Evolutionary conservation across 176 grass and related monocot genomes (phyloP).

Genomic region (Musa troglodytarum): DNA sequence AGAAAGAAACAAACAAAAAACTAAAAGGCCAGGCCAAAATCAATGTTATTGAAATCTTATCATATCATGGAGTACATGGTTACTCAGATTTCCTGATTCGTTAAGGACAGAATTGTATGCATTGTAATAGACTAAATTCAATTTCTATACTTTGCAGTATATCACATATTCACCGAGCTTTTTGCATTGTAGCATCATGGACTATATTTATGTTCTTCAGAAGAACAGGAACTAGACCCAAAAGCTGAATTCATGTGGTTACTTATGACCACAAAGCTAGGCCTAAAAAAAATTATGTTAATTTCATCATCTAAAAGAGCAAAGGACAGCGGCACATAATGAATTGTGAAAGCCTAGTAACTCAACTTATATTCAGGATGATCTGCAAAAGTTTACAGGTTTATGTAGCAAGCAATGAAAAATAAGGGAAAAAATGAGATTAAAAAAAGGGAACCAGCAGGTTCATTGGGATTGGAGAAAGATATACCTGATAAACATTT

Average conservation of each 20-base stretch:
- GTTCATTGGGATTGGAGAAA: constrained; percentile 10
- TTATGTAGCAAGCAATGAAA: background rate
- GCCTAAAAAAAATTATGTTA: no score
- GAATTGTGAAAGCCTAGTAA: no score
- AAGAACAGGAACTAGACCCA: no score
- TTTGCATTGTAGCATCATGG: no score
- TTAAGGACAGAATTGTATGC: background rate
- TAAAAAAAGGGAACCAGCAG: constrained; percentile 5
- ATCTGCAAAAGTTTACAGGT: background rate
- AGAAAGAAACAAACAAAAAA: background rate
- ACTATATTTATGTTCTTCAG: no score
- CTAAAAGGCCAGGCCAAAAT: background rate
- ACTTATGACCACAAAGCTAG: no score
- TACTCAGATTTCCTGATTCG: background rate
- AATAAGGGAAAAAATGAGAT: background rate
- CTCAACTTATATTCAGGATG: background rate
- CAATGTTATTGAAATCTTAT: background rate
- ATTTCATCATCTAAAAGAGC: no score
- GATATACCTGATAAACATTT: no score
- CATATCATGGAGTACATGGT: background rate
- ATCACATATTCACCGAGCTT: background rate
- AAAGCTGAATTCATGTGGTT: no score
- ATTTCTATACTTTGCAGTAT: background rate
- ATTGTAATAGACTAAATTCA: background rate
- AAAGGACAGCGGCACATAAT: no score